Conservation (phyloP, 2,329 filamentous ascomycete species). For the Mariannaea elegans region DNA sequence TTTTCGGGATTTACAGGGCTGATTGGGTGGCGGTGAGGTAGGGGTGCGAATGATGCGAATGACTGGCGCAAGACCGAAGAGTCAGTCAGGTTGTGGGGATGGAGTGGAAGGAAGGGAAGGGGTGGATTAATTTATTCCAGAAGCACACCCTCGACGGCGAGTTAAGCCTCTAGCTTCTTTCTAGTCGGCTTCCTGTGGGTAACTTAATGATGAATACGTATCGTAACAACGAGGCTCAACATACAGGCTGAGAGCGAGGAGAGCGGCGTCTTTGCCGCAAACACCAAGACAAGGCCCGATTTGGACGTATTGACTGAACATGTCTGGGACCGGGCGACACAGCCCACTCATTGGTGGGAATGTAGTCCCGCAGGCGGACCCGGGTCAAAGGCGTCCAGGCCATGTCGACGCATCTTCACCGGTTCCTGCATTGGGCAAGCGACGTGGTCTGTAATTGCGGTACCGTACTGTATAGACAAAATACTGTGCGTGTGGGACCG, state of each 20-base stretch:
- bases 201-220: conserved; percentile 16
- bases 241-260: too few relatives aligned
- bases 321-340: conserved; percentile 3
- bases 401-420: conserved; percentile 40
- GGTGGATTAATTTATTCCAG: conserved; percentile 33
- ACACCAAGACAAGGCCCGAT: conserved; percentile 4
- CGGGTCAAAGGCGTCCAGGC: conserved; percentile 34
- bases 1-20: conserved; percentile 33
- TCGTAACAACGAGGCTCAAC: conserved; percentile 22
- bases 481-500: conserved; percentile 8
- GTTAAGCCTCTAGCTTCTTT: conserved; percentile 25
- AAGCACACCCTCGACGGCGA: conserved; percentile 24
- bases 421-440: conserved; percentile 47
- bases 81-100: conserved; percentile 30
- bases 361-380: conserved; percentile 30
- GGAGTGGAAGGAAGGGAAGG: conserved; percentile 25
- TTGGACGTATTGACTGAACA: background rate
- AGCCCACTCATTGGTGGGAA: conserved; percentile 32
- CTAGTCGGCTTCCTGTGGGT: conserved; percentile 21
- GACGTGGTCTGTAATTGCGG: conserved; percentile 30
- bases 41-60: conserved; percentile 2
- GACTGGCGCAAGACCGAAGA: conserved; percentile 17
- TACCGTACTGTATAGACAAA: background rate
- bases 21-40: conserved; percentile 40
- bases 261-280: conserved; percentile 1